phyloP scores from a whole-genome alignment of 2,329 filamentous ascomycete species.

The Fusarium piperis region DNA sequence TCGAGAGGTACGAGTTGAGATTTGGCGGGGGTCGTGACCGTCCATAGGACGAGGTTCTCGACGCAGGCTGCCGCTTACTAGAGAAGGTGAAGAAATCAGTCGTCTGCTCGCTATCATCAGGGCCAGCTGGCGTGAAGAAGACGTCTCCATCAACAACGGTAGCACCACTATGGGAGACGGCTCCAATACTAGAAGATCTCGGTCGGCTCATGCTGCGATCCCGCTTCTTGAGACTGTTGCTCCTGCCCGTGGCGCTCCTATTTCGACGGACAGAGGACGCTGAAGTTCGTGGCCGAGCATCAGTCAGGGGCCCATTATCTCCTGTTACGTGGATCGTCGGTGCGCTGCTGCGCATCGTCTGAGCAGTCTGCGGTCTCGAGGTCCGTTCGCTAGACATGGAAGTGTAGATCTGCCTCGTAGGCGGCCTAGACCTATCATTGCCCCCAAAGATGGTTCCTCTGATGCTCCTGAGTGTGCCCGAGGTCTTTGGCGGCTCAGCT shows the following conservation, averaged over 20 bases:
- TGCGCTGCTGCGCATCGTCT: constrained; percentile 57
- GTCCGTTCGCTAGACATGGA: constrained; percentile 51
- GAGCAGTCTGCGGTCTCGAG: constrained; percentile 51
- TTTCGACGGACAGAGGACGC: constrained; percentile 44
- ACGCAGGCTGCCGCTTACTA: constrained; percentile 52
- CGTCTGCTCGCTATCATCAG: constrained; percentile 53
- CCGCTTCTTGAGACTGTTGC: constrained; percentile 63
- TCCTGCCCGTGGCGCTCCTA: constrained; percentile 59
- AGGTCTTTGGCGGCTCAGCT: constrained; percentile 72
- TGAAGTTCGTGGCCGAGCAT: constrained; percentile 48
- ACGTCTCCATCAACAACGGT: constrained; percentile 61
- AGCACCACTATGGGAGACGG: constrained; percentile 49
- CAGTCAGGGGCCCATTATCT: constrained; percentile 60
- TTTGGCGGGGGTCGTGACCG: constrained; percentile 55
- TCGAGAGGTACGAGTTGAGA: constrained; percentile 57
- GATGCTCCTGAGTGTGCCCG: constrained; percentile 75
- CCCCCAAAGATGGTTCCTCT: constrained; percentile 83
- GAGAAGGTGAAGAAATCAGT: constrained; percentile 58
- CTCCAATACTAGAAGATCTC: constrained; percentile 56
- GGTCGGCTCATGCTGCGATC: constrained; percentile 60
- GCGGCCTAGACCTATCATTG: constrained; percentile 56
- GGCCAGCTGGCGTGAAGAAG: constrained; percentile 57
- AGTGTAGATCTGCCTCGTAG: constrained; percentile 53
- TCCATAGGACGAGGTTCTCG: constrained; percentile 53
- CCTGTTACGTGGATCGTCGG: constrained; percentile 82